A percentile compares a stretch with the other conserved stretches of the same genome.
phyloP scores from a whole-genome alignment of 2,329 filamentous ascomycete genomes.

The Tolypocladium endophyticum region DNA sequence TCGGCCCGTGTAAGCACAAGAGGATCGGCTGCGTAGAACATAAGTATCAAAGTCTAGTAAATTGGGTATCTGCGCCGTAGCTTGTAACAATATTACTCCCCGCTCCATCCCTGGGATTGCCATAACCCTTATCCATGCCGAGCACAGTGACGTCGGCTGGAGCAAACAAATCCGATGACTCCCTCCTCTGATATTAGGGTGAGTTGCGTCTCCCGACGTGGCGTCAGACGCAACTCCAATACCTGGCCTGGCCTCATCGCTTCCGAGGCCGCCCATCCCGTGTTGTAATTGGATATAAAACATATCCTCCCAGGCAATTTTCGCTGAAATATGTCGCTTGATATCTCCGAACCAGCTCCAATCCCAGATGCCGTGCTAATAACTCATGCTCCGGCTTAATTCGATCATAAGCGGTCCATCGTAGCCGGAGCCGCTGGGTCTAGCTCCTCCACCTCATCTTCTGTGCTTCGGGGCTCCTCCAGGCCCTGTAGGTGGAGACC shows the following conservation, averaged over 20 bases:
- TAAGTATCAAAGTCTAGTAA: not conserved
- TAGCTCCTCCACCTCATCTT: not conserved
- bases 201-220: not conserved
- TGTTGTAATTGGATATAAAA: not conserved
- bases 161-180: not conserved
- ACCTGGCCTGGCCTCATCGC: not conserved
- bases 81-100: not conserved
- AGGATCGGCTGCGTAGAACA: not conserved
- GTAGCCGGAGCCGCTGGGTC: not conserved
- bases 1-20: not conserved
- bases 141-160: not conserved
- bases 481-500: not conserved
- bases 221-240: not conserved
- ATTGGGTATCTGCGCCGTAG: not conserved
- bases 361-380: not conserved
- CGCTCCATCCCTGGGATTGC: not conserved
- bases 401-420: not conserved
- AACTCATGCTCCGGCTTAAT: not conserved
- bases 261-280: not conserved
- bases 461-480: not conserved
- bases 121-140: not conserved
- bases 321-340: not conserved
- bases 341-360: not conserved
- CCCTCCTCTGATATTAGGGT: not conserved
- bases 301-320: not conserved